phyloP scores from a whole-genome alignment of 768 basidiomycete species.

The Lanmaoa rubissima region DNA sequence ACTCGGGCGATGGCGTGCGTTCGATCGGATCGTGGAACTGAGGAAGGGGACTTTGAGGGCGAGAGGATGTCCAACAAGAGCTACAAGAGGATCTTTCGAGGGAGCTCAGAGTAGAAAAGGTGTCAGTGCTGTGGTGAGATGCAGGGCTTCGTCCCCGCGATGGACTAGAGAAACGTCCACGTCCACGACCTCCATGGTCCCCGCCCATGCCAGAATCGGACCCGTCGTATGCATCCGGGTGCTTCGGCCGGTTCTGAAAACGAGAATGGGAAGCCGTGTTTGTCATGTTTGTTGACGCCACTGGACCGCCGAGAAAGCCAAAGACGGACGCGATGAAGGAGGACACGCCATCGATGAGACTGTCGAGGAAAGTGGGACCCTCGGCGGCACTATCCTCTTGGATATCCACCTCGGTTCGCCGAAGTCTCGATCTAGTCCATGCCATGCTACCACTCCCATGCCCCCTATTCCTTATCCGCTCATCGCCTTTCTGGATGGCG shows the following conservation, averaged over 20 bases:
- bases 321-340: constrained; percentile 19
- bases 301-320: constrained; percentile 4
- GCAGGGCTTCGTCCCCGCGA: constrained; percentile 6
- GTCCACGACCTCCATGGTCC: constrained; percentile 3
- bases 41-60: constrained; percentile 22
- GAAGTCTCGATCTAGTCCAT: constrained; percentile 21
- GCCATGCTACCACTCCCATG: background rate
- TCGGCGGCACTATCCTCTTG: background rate
- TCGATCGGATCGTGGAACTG: constrained; percentile 26
- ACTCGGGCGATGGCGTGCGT: constrained; percentile 36
- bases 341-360: constrained; percentile 16
- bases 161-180: background rate
- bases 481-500: constrained; percentile 43
- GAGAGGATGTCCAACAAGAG: constrained; percentile 33
- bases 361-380: constrained; percentile 15
- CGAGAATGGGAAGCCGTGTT: background rate
- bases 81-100: constrained; percentile 38
- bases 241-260: background rate
- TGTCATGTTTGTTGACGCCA: background rate
- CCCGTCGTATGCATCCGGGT: constrained; percentile 22
- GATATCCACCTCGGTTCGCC: background rate
- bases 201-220: constrained; percentile 14
- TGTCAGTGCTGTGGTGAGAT: constrained; percentile 31
- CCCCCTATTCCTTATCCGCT: constrained; percentile 8
- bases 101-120: constrained; percentile 51